Base-by-base conservation (phyloP, 1,284 basidiomycete species). In the Coriolopsis trogii region DNA sequence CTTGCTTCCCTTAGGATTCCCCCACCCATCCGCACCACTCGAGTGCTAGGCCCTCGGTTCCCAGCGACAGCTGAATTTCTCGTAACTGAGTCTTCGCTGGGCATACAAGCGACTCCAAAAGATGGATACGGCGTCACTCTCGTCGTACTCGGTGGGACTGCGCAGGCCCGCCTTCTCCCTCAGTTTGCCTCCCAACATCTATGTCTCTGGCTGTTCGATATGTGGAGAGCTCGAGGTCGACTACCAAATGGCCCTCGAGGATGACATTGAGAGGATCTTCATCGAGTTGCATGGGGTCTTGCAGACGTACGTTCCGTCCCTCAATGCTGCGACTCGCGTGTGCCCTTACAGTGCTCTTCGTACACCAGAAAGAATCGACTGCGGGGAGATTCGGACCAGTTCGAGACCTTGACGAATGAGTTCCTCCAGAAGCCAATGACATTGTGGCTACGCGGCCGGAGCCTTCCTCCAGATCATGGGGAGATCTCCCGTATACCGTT, bases 171-270 rank as follows among this genome's bases (percentile, higher is more conserved):
- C 53, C 13, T 52, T 58, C 42, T 39, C 45, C n/a, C 43, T 52
- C 45, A 34, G 49, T 23, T 34, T 58, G 38, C 44, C 53, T 13
- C 49, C 53, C 3, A 41, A 44, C 0, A 49, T 58, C 28, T 53
- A 51, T 29, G 47, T 55, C 46, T 34, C 51, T 23, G 55, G 55
- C 9, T 30, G 34, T 16, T 36, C 34, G 3, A 36, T 56, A 10
- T 16, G 38, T n/a, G 55, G 55, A 39, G 55, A 53, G 48, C 26
- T 56, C 36, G 47, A 44, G 45, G 39, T 56, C 29, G 47, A 56
- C 37, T 47, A 49, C 40, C 26, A 46, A 26, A 24, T 41, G 20
- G 21, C 47, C 40, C 39, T 46, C 12, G 46, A 50, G 1, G 55
- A 56, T n/a, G 47, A 53, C n/a, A 46, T 56, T 28, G 55, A 56